A percentile compares a stretch with the other conserved stretches of the same genome.
These are phyloP conservation scores for Fusarium sublunatum DNA, from an alignment of 2,329 filamentous ascomycete species.

Conservation along the genomic window DNA sequence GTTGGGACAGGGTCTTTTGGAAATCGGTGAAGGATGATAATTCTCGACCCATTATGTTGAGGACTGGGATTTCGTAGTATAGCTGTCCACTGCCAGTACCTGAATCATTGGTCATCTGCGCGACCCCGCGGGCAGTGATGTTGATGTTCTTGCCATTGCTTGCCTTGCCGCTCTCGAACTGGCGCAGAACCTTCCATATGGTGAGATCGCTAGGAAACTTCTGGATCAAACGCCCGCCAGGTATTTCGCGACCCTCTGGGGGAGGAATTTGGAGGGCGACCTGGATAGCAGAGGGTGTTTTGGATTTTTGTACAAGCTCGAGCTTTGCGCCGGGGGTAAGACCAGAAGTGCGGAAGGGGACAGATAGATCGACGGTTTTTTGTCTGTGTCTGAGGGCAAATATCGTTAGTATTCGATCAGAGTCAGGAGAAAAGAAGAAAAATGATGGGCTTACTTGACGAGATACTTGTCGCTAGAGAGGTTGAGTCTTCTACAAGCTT, in stretches of 20 bases:
- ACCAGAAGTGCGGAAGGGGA: slow-evolving; percentile 84
- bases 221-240: slow-evolving; percentile 77
- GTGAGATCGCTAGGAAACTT: slow-evolving; percentile 91
- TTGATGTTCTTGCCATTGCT: slow-evolving; percentile 73
- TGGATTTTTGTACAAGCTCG: slow-evolving; percentile 88
- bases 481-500: slow-evolving; percentile 87
- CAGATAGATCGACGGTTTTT: slow-evolving; percentile 85
- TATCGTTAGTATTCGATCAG: not conserved
- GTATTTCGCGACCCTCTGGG: slow-evolving; percentile 71
- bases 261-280: slow-evolving; percentile 88
- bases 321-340: slow-evolving; percentile 89
- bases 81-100: slow-evolving; percentile 76
- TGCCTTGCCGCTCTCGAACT: slow-evolving; percentile 84
- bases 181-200: slow-evolving; percentile 88
- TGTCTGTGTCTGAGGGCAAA: slow-evolving; percentile 74
- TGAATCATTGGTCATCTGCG: slow-evolving; percentile 66
- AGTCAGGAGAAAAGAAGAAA: not conserved
- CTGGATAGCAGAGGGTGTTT: slow-evolving; percentile 85
- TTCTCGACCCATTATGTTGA: slow-evolving; percentile 86
- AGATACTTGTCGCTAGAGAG: slow-evolving; percentile 78
- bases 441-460: slow-evolving; percentile 72
- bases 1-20: slow-evolving; percentile 87
- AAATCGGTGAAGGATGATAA: slow-evolving; percentile 81
- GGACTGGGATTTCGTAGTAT: slow-evolving; percentile 86
- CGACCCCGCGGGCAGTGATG: slow-evolving; percentile 84